Base-by-base conservation (phyloP, 139 green algal species). In the Chlorella ohadii region DNA sequence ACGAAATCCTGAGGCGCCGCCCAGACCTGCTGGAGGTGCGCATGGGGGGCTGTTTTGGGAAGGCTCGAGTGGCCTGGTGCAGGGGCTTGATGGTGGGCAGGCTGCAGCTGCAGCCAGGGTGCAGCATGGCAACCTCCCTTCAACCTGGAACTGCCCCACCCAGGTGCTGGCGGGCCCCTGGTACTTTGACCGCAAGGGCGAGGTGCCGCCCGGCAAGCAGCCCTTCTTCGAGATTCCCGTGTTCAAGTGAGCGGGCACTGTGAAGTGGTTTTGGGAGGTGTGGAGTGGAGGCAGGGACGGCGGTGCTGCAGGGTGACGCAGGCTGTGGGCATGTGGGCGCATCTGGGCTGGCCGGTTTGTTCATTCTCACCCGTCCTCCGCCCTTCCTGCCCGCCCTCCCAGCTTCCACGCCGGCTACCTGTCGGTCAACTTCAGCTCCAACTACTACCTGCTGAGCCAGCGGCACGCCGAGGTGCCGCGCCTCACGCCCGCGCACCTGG, bases 171-270 rank as follows among this genome's bases (percentile, higher is more conserved):
- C 84, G 27, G 79, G 83, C 22, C 83, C 84, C 64, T 95, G 88
- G 86, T 90, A 86, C 83, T 83, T 92, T 31, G 90, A 94, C 79
- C 75, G 86, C 59, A 92, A 91, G 74, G 84, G 80, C 2, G 82
- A 92, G 78, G 80, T 94, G 36, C 90, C 90, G 1, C 68, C 84
- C n/a, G 90, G 90, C 74, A 92, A 93, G 77, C 31, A 78, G 68
- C 79, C 79, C 75, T 93, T 85, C 85, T 92, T 92, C 51, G 67
- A 82, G 51, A 86, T 94, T 33, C 89, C 90, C 20, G 85, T 93
- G 55, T 84, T 93, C 78, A 90, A 92, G 74, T 89, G 51, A 59
- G 51, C 6, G 44, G 44, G 44, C 7, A 11, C 44, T 55, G 44
- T 6, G 6, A 11, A 13, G 51, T 13, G 51, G 51, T 20, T 20